Base-by-base conservation (phyloP, 192 early-diverging fungal species). In the Anaeromyces robustus region DNA sequence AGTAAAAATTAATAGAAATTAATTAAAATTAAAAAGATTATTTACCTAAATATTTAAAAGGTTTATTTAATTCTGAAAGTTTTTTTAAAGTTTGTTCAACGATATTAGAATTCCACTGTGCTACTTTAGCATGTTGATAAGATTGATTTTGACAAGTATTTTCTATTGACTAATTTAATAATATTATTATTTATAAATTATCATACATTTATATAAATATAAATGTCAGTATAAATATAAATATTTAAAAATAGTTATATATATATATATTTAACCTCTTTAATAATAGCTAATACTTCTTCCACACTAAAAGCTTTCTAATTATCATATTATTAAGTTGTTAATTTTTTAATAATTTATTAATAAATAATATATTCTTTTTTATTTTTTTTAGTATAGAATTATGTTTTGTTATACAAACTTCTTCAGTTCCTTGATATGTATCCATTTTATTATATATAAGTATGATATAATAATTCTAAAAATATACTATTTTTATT, bases 21-120 rank as follows among this genome's bases (percentile, higher is more conserved):
- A 30, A 1, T 30, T 1, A 12, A 19, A 34, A 77, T 2, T 68
- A 39, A n/a, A 26, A 22, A 28, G 30, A 30, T 9, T 29, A 43
- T 86, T 78, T 86, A 93, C 93, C 93, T 83, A 94, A 88, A 83
- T 93, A 94, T 86, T 94, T 94, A 84, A 92, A 93, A 30, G 90
- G 89, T 84, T 93, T 93, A 83, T 90, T 90, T 31, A 93, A 87
- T 29, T 85, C 87, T 2, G 89, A 87, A 77, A 94, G 84, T 79
- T 87, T 90, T 85, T 94, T 92, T 32, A 94, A 80, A 26, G 85
- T 85, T 78, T 84, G 88, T 79, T 93, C 90, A 19, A 93, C 90
- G 81, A 94, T 92, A 77, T 89, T 87, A 18, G 87, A 86, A 82
- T 93, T 94, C 94, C 94, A 94, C 43, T 89, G 89, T 78, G 88